Evolutionary conservation across 2,329 filamentous ascomycete species (phyloP).

Genomic region (Talaromyces albobiverticillius): DNA sequence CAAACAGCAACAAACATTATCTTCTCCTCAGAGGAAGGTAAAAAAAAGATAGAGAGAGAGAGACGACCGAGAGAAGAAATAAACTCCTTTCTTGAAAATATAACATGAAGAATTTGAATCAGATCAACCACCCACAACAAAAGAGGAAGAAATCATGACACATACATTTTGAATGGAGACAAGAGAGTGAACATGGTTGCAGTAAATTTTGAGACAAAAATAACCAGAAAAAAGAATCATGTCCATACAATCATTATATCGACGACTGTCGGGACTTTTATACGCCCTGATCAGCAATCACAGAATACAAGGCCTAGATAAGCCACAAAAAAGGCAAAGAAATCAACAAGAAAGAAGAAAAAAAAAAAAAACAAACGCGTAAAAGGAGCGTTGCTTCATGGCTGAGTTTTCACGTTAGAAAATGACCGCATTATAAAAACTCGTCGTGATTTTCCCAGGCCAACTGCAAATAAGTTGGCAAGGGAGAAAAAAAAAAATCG

Average conservation of each 20-base stretch:
- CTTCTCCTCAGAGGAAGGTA: neutral
- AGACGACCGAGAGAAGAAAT: neutral
- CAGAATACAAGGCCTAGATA: neutral
- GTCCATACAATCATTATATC: conserved; percentile 8
- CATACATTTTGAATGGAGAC: neutral
- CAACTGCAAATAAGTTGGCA: neutral
- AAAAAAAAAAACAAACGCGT: neutral
- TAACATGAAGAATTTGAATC: neutral
- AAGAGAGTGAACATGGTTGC: neutral
- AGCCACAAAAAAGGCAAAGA: neutral
- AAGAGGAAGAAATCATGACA: neutral
- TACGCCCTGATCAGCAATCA: neutral
- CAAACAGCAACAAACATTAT: too few species aligned
- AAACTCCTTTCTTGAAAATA: neutral
- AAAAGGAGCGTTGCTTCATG: conserved; percentile 10
- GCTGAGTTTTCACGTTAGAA: neutral
- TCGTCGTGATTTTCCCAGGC: neutral
- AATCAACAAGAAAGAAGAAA: neutral
- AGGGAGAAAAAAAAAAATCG: neutral
- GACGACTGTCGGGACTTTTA: neutral
- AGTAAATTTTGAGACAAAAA: neutral
- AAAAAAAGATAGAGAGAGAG: neutral
- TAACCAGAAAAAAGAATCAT: neutral
- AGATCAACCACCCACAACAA: neutral
- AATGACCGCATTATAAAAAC: neutral